Conservation (phyloP, 176 grass and related monocot genomes). For the Oryza rufipogon region DNA sequence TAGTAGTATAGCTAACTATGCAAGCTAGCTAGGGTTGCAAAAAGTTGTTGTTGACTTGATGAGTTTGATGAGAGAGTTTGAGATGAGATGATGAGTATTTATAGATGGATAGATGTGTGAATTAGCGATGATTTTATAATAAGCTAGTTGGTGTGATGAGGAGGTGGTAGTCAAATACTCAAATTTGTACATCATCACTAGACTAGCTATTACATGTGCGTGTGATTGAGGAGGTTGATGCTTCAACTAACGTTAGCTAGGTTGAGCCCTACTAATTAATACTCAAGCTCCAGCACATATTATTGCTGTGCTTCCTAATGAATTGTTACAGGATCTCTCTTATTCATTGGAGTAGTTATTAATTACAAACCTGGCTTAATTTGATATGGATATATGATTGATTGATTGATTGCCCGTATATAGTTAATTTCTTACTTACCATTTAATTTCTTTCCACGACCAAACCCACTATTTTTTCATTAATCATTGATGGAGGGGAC, state of each 20-base stretch:
- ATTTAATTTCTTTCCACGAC: not conserved
- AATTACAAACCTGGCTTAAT: not conserved
- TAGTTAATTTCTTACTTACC: not conserved
- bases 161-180: not conserved
- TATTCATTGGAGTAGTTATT: not conserved
- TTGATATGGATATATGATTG: not conserved
- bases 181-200: not conserved
- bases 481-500: not conserved
- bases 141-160: not conserved
- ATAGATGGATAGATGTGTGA: not conserved
- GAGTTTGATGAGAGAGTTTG: not conserved
- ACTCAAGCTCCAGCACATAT: not conserved
- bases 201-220: not conserved
- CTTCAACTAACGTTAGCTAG: constrained; percentile 28
- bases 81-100: not conserved
- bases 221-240: constrained; percentile 9
- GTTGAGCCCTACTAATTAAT: not conserved
- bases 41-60: not conserved
- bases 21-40: not conserved
- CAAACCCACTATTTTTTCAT: not conserved
- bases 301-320: not conserved
- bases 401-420: not conserved
- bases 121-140: not conserved
- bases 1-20: too few relatives aligned
- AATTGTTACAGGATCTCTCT: not conserved